Evolutionary conservation across 805 yeast genomes (phyloP).

Genomic region (Jamesozyma hellenica): DNA sequence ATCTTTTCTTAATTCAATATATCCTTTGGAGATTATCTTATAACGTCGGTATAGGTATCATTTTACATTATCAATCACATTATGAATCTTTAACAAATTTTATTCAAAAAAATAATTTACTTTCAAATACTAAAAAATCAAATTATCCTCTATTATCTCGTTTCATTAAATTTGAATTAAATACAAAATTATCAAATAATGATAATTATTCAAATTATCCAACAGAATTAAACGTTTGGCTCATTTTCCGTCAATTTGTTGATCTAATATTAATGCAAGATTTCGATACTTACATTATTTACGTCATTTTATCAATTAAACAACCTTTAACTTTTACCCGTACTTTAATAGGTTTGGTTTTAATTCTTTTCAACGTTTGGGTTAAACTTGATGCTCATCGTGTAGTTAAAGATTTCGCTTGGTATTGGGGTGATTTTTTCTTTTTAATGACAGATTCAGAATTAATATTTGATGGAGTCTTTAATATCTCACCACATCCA

Average conservation of each 20-base stretch:
- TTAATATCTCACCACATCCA: conserved; percentile 85
- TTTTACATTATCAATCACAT: conserved; percentile 58
- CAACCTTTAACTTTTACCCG: not conserved
- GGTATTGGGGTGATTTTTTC: conserved; percentile 95
- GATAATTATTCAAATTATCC: conserved; percentile 40
- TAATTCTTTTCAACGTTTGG: conserved; percentile 70
- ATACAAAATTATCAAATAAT: conserved; percentile 17
- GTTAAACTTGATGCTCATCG: conserved; percentile 82
- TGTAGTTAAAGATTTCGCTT: conserved; percentile 80
- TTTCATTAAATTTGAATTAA: conserved; percentile 38
- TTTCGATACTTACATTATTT: conserved; percentile 61
- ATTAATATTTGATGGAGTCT: conserved; percentile 78
- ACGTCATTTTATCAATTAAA: conserved; percentile 36
- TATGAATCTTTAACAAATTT: conserved; percentile 42
- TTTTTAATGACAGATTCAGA: conserved; percentile 60
- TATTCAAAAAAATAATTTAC: conserved; percentile 39
- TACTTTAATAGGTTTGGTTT: conserved; percentile 44
- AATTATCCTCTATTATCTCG: conserved; percentile 28
- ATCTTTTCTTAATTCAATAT: conserved; percentile 44
- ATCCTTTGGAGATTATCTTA: conserved; percentile 67
- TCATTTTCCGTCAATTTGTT: conserved; percentile 65
- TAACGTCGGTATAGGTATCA: conserved; percentile 69
- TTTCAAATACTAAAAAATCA: conserved; percentile 26
- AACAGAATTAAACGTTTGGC: conserved; percentile 74
- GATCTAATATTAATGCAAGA: conserved; percentile 80